A percentile compares a stretch with the other conserved stretches of the same genome.
Evolutionary conservation across 352 stramenopile genomes (phyloP).

Genomic region (Phytophthora meadii): DNA sequence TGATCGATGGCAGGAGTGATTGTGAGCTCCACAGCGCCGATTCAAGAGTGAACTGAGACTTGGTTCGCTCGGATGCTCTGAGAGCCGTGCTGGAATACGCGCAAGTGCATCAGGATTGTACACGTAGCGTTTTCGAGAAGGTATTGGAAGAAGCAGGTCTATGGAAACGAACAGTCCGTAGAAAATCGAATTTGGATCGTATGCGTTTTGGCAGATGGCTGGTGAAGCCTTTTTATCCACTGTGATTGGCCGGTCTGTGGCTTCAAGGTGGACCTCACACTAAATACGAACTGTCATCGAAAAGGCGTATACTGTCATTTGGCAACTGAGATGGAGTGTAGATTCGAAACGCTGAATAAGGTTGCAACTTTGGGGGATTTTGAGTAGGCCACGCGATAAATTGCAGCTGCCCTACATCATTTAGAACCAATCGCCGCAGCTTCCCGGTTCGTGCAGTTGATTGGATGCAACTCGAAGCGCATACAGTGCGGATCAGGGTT

Average conservation of each 20-base stretch:
- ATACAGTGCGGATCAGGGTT: not conserved
- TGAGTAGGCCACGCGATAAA: constrained; percentile 5
- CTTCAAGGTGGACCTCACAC: constrained; percentile 43
- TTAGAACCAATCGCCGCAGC: constrained; percentile 10
- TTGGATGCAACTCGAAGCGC: no score
- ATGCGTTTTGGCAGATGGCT: constrained; percentile 1
- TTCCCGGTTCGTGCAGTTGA: not conserved
- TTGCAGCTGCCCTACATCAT: constrained; percentile 27
- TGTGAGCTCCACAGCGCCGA: constrained; percentile 13
- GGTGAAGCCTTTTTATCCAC: constrained; percentile 19
- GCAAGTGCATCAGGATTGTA: not conserved
- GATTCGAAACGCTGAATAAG: constrained; percentile 13
- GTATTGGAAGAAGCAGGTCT: constrained; percentile 7
- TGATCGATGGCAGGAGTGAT: constrained; percentile 12
- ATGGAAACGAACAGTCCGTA: not conserved
- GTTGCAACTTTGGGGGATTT: constrained; percentile 18
- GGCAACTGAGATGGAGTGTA: constrained; percentile 37
- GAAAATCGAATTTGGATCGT: not conserved
- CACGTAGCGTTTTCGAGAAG: not conserved
- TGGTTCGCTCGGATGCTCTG: constrained; percentile 13
- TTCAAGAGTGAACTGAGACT: constrained; percentile 36
- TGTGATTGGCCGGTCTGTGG: constrained; percentile 24
- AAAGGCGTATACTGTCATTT: constrained; percentile 17
- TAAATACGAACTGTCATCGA: constrained; percentile 28
- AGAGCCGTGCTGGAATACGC: constrained; percentile 14